Evolutionary conservation across 495 filamentous ascomycete genomes (phyloP), one percentile per base, ranked within the genome.

Genomic region (Trypethelium eluteriae): DNA sequence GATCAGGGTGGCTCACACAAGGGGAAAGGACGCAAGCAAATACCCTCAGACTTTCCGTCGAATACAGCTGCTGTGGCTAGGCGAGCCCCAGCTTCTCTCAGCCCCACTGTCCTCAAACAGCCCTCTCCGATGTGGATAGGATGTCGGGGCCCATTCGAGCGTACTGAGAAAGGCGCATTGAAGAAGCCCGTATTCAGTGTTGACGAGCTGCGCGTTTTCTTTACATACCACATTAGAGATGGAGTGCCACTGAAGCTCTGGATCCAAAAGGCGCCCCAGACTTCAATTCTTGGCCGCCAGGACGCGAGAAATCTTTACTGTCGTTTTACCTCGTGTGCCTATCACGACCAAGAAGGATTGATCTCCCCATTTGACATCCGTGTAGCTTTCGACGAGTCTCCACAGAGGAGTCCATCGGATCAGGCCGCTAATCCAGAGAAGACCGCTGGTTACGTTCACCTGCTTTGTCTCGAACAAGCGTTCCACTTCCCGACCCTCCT

Each of bases 181-280:
- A 59, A 59, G 32, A 36, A 14, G 32, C 32, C 53, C 2, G 53
- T 35, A 7, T 59, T 59, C 53, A 59, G 25, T 35, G 53, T 32
- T 7, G 53, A 59, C 32, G 25, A 59, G 36, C 32, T 59, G 18
- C 53, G 53, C 53, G 6, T 7, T 7, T 59, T 59, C 53, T 59
- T 59, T 2, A 14, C 32, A 14, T 14, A 36, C 53, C 53, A 59
- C 14, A 34, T 36, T 14, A 4, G 18, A 59, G 53, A 59, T 35
- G 3, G 7, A 6, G 32, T 59, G 3, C 53, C 53, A 10, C 32
- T 59, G n/a, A 59, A 11, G 5, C 53, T 59, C 53, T 59, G 53
- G 53, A 59, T 59, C 32, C 53, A 59, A 36, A 59, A 59, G 18
- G 32, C 53, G 36, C 53, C 53, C 32, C 25, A 59, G 7, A 36